Base-by-base conservation (phyloP, 129 eudicot genomes). In the Saussurea involucrata region DNA sequence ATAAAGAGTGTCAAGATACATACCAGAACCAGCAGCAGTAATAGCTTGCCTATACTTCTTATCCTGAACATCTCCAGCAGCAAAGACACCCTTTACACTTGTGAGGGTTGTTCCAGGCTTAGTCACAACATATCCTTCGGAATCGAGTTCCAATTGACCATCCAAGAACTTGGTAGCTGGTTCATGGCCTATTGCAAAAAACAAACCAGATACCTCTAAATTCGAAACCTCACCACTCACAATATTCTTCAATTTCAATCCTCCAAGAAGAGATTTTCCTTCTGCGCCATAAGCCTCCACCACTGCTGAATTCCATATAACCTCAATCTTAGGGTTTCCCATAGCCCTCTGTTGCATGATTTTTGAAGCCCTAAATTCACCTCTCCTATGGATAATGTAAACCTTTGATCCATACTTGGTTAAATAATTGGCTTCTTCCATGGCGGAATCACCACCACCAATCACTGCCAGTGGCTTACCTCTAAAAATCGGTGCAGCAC, bases 41-140 rank as follows among this genome's bases (percentile, higher is more conserved):
- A 92, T 63, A 57, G 99, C 99, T 74, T 92, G 99, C 79, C 99
- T 80, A 64, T 95, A 95, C 83, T 95, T 95, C 91, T 95, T 95
- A 76, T 95, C 99, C 85, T 95, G 99, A 66, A 95, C 99, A 87
- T 95, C 99, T 22, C 99, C 99, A 13, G 99, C 97, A 13, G 99
- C 99, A 81, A 95, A 95, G 11, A 95, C 99, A 63, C 99, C 99
- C 53, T 71, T 83, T 3, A 95, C 96, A 65, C 99, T 95, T 0
- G 99, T 95, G 73, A 76, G 3, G 0, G 97, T 90, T 0, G 88
- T 85, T 8, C 99, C 99, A 1, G 99, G 95, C 80, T 85, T 88
- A 1, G 99, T 95, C 24, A 84, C 88, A 53, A 95, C 92, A 75
- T 95, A 95, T 18, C 96, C 96, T 82, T 92, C 99, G 0, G 86